Conservation (phyloP, 2,329 filamentous ascomycete genomes). For the Phoma sp. region DNA sequence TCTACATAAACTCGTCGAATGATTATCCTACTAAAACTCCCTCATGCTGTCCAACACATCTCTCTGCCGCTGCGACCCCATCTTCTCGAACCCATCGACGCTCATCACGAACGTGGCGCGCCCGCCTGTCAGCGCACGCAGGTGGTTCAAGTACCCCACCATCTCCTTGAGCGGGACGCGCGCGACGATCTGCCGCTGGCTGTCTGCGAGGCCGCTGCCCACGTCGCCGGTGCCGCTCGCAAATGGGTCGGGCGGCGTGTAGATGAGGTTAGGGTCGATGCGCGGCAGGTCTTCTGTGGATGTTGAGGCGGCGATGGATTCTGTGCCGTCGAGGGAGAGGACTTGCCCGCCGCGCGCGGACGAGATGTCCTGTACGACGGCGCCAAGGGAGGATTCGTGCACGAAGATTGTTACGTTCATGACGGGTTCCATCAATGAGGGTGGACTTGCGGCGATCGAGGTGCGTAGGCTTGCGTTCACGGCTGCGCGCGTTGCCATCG, state of each 20-base stretch:
- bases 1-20: not conserved
- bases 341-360: slow-evolving; percentile 76
- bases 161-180: slow-evolving; percentile 95
- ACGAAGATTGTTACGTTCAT: slow-evolving; percentile 89
- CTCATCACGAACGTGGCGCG: slow-evolving; percentile 79
- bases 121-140: slow-evolving; percentile 87
- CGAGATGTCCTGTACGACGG: slow-evolving; percentile 81
- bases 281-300: slow-evolving; percentile 42
- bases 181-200: slow-evolving; percentile 71
- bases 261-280: slow-evolving; percentile 78
- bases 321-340: slow-evolving; percentile 65
- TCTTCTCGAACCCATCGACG: slow-evolving; percentile 73
- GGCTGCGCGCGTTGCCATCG: slow-evolving; percentile 67
- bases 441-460: slow-evolving; percentile 60
- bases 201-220: slow-evolving; percentile 27
- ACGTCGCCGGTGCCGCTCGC: slow-evolving; percentile 42
- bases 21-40: slow-evolving; percentile 26
- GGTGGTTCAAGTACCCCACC: slow-evolving; percentile 89
- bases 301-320: slow-evolving; percentile 11
- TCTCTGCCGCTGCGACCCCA: slow-evolving; percentile 66
- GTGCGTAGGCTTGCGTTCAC: slow-evolving; percentile 73
- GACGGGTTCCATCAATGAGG: slow-evolving; percentile 86
- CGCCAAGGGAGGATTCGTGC: slow-evolving; percentile 79
- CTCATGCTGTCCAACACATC: slow-evolving; percentile 54
- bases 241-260: slow-evolving; percentile 89